phyloP scores from a whole-genome alignment of 2,329 filamentous ascomycete genomes.

The Penicillium aurantiogriseum region DNA sequence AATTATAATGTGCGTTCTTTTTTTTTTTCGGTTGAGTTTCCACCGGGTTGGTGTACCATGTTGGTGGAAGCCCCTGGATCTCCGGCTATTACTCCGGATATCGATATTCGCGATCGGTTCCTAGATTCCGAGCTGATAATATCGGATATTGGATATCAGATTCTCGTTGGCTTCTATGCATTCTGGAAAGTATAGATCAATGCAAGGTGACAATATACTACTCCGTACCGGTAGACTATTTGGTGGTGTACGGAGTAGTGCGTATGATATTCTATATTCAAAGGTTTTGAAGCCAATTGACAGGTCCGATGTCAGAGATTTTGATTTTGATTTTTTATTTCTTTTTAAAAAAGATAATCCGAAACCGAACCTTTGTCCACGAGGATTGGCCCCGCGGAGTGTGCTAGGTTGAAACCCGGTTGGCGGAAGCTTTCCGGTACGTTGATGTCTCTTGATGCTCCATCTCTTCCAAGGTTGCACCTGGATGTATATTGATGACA shows the following conservation, averaged over 20 bases:
- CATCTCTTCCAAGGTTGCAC: too few relatives aligned
- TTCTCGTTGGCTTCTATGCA: neutral
- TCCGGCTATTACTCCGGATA: neutral
- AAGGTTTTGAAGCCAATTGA: neutral
- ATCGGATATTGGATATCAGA: neutral
- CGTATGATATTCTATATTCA: neutral
- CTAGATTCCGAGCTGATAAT: neutral
- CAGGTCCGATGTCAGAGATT: neutral
- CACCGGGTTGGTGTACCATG: neutral
- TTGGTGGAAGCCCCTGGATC: neutral
- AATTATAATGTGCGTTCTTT: neutral
- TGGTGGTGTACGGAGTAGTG: neutral
- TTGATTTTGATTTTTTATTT: neutral
- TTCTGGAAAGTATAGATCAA: neutral
- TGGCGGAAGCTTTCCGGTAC: neutral
- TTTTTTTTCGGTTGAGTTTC: neutral
- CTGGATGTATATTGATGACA: neutral
- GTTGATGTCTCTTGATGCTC: neutral
- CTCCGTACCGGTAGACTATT: neutral
- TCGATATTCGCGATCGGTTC: conserved; percentile 4
- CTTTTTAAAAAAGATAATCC: neutral
- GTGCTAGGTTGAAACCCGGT: neutral
- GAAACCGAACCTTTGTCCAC: neutral
- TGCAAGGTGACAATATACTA: neutral
- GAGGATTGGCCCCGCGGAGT: neutral